Percentiles rank a stretch among this genome's conserved stretches.
Conservation (phyloP, 495 filamentous ascomycete genomes). For the Opeltia flavorubescens region DNA sequence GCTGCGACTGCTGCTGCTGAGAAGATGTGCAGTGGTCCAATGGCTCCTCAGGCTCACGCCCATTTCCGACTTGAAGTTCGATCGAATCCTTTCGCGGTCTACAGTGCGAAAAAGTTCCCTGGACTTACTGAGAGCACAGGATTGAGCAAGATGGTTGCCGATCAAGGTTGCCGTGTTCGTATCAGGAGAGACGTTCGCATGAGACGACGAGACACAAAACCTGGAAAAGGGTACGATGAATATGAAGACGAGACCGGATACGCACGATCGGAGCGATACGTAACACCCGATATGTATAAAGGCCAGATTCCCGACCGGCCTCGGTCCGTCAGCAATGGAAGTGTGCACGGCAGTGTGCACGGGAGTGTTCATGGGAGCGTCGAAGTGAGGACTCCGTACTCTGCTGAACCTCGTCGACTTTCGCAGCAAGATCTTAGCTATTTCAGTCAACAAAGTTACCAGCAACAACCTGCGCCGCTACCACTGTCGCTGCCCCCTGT, state of each 20-base stretch:
- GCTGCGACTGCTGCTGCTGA: constrained; percentile 15
- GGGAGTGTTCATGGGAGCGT: background rate
- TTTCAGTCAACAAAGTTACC: constrained; percentile 7
- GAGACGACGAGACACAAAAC: constrained; percentile 70
- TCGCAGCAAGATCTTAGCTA: constrained; percentile 13
- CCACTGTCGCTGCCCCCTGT: constrained; percentile 7
- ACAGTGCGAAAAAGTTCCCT: constrained; percentile 97
- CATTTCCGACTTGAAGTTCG: constrained; percentile 82
- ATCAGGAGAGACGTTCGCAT: constrained; percentile 96
- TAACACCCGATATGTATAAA: constrained; percentile 45
- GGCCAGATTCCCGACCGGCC: constrained; percentile 44
- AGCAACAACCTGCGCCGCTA: constrained; percentile 10
- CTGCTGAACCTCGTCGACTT: constrained; percentile 11
- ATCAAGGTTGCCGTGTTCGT: constrained; percentile 93
- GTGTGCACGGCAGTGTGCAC: constrained; percentile 18
- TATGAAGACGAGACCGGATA: constrained; percentile 50
- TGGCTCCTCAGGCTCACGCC: constrained; percentile 27
- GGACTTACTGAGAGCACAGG: constrained; percentile 82
- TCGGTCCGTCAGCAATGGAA: constrained; percentile 63
- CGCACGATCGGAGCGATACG: constrained; percentile 38
- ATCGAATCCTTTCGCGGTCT: constrained; percentile 75
- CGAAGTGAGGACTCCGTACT: constrained; percentile 2
- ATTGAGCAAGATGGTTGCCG: constrained; percentile 80
- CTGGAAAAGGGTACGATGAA: constrained; percentile 42
- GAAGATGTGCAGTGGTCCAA: constrained; percentile 15